Conservation (phyloP, 106 monocot genomes). For the Allium fistulosum region DNA sequence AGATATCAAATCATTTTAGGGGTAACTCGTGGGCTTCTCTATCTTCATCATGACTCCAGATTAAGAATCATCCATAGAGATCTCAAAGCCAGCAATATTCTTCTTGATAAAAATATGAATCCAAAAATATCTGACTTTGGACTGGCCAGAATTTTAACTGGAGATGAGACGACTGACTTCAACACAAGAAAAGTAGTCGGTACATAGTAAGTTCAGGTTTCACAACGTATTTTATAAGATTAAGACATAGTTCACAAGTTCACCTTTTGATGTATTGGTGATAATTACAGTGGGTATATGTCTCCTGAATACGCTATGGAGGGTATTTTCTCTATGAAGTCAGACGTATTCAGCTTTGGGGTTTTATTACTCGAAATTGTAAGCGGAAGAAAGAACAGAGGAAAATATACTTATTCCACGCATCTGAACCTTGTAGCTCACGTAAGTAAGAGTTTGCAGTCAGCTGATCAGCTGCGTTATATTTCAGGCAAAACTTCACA, state of each 20-base stretch:
- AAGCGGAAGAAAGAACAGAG: slow-evolving; percentile 6
- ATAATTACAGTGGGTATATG: slow-evolving; percentile 2
- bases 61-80: slow-evolving; percentile 12
- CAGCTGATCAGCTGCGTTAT: neutral
- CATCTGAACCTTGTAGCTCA: slow-evolving; percentile 5
- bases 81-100: slow-evolving; percentile 16
- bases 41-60: slow-evolving; percentile 17
- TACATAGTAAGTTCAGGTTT: slow-evolving; percentile 14
- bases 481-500: neutral
- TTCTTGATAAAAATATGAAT: slow-evolving; percentile 9
- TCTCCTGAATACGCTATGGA: slow-evolving; percentile 6
- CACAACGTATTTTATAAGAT: neutral
- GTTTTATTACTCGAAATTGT: slow-evolving; percentile 2
- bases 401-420: neutral
- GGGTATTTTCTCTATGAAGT: slow-evolving; percentile 5
- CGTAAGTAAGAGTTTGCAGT: neutral
- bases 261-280: neutral
- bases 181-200: slow-evolving; percentile 14
- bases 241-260: neutral
- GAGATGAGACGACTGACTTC: neutral
- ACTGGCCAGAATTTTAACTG: slow-evolving; percentile 4
- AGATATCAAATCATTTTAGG: slow-evolving; percentile 6
- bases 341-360: slow-evolving; percentile 2
- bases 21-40: slow-evolving; percentile 15
- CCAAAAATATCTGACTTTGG: slow-evolving; percentile 14